Evolutionary conservation across 805 yeast genomes (phyloP).

Genomic region (Clavispora asparagi): DNA sequence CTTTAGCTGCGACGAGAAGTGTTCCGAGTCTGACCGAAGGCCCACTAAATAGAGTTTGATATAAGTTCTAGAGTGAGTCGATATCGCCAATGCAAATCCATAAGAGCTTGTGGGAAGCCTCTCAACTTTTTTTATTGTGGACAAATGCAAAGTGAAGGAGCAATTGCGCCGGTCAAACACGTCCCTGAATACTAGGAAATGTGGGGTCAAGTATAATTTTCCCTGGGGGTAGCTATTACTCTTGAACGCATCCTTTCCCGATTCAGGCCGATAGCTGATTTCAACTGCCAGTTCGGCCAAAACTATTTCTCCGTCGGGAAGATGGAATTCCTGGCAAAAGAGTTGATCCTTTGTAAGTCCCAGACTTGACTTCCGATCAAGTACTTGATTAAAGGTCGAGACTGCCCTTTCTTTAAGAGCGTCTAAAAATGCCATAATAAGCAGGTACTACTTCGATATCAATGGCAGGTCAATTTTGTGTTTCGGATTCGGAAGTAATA

Average conservation of each 20-base stretch:
- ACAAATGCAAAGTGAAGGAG: constrained; percentile 64
- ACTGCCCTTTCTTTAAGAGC: constrained; percentile 44
- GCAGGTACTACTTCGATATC: neutral
- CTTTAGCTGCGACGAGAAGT: constrained; percentile 68
- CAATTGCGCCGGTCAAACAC: constrained; percentile 64
- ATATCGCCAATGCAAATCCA: constrained; percentile 71
- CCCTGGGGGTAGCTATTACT: constrained; percentile 44
- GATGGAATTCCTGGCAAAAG: constrained; percentile 58
- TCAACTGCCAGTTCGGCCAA: constrained; percentile 68
- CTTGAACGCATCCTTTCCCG: constrained; percentile 17
- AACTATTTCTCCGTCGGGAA: constrained; percentile 69
- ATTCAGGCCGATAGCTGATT: constrained; percentile 25
- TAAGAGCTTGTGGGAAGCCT: constrained; percentile 72
- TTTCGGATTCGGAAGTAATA: neutral
- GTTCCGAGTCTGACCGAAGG: constrained; percentile 70
- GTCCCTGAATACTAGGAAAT: constrained; percentile 71
- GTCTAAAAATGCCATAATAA: constrained; percentile 47
- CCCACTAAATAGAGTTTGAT: constrained; percentile 74
- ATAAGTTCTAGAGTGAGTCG: constrained; percentile 59
- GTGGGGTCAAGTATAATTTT: constrained; percentile 63
- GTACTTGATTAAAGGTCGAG: constrained; percentile 36
- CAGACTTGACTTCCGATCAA: constrained; percentile 36
- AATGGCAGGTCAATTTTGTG: neutral
- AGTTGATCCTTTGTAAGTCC: constrained; percentile 63
- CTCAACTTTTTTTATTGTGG: constrained; percentile 80